Evolutionary conservation across 176 grass and related monocot species (phyloP).

Genomic region (Avena eriantha): DNA sequence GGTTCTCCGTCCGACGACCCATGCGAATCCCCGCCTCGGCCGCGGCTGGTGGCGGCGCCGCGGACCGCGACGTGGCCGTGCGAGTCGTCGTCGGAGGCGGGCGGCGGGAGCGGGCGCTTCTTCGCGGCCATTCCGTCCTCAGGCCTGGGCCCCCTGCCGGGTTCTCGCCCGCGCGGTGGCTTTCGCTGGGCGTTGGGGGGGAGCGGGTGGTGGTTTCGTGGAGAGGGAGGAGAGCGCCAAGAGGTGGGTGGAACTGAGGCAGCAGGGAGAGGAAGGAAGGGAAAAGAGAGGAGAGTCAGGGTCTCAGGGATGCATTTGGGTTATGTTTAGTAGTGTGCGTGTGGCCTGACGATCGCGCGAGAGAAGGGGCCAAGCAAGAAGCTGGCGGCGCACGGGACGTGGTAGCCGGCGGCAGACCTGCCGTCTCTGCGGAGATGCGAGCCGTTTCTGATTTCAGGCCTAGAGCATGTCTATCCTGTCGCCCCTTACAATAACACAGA

Average conservation of each 20-base stretch:
- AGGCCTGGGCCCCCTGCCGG: background rate
- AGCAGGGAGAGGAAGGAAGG: background rate
- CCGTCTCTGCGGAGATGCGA: background rate
- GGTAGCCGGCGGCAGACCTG: conserved; percentile 19
- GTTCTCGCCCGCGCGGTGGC: conserved; percentile 14
- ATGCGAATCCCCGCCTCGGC: background rate
- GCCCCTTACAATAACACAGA: too few relatives aligned
- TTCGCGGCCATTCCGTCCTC: conserved; percentile 47
- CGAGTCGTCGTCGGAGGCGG: conserved; percentile 39
- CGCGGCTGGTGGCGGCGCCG: conserved; percentile 8
- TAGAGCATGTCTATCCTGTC: too few relatives aligned
- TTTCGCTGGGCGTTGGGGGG: conserved; percentile 5
- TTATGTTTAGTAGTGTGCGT: conserved; percentile 28
- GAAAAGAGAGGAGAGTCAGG: background rate
- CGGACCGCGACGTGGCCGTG: conserved; percentile 15
- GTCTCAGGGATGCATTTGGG: conserved; percentile 18
- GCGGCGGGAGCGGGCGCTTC: conserved; percentile 45
- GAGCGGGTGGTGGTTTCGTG: conserved; percentile 42
- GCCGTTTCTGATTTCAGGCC: background rate
- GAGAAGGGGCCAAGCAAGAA: conserved; percentile 11
- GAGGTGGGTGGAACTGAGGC: conserved; percentile 32
- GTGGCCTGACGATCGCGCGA: conserved; percentile 34
- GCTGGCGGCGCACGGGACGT: conserved; percentile 27
- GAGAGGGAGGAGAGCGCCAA: conserved; percentile 40
- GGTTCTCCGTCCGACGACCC: background rate